Evolutionary conservation across 306 rosid species (phyloP).

Genomic region (Prunus mira): DNA sequence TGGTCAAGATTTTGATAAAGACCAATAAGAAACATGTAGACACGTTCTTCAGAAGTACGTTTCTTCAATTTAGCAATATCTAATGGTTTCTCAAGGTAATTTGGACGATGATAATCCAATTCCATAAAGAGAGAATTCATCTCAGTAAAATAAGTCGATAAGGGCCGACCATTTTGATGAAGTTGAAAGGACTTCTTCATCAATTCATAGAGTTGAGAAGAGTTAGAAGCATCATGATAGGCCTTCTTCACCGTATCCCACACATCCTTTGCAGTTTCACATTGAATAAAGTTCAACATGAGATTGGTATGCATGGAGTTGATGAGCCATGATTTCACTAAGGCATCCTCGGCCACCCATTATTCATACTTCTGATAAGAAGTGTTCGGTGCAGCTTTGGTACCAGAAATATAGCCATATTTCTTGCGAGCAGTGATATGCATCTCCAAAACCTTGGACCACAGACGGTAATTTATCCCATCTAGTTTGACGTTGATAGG

Average conservation of each 20-base stretch:
- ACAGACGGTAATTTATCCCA: not conserved
- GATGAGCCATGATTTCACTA: not conserved
- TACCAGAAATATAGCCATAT: not conserved
- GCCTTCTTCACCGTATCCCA: no score
- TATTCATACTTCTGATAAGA: not conserved
- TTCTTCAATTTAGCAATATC: not conserved
- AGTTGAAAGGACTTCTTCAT: no score
- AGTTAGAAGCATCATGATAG: no score
- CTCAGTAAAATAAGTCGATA: no score
- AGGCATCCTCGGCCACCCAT: not conserved
- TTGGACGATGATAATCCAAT: no score
- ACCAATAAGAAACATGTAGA: not conserved
- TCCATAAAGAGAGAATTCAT: no score
- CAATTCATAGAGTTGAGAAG: no score
- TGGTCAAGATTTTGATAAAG: not conserved
- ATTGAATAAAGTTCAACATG: no score
- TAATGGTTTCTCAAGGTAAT: no score
- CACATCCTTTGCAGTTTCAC: no score
- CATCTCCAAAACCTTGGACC: not conserved
- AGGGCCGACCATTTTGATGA: no score
- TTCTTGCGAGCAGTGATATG: not conserved
- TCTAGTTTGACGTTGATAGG: not conserved
- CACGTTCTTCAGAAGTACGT: not conserved
- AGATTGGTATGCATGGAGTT: not conserved
- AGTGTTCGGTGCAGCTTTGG: not conserved